Conservation (phyloP, 768 basidiomycete species). For the Suillus alpinus region DNA sequence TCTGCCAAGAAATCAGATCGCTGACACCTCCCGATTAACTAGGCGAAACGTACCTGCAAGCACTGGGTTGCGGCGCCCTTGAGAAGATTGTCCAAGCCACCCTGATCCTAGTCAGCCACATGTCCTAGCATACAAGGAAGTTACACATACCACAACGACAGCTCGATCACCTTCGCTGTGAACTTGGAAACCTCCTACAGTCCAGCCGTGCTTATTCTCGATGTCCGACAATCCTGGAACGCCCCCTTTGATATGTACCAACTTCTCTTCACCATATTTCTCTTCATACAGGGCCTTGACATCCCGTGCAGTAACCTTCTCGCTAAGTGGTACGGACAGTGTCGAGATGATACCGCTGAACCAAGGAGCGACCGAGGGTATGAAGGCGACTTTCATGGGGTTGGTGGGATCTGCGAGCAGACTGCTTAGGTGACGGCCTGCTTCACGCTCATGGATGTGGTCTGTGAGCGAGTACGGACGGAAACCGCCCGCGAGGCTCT, state of each 20-base stretch:
- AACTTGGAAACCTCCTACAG: constrained; percentile 90
- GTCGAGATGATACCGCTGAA: constrained; percentile 95
- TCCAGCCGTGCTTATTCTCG: constrained; percentile 84
- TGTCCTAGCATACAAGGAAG: constrained; percentile 2
- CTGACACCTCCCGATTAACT: not conserved
- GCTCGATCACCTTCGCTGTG: constrained; percentile 86
- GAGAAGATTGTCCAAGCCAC: constrained; percentile 92
- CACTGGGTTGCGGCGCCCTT: constrained; percentile 99
- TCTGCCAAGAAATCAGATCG: constrained; percentile 44
- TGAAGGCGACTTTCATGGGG: constrained; percentile 69
- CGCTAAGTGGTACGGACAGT: constrained; percentile 74
- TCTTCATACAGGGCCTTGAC: constrained; percentile 72
- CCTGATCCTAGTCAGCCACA: constrained; percentile 41
- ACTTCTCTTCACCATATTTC: constrained; percentile 71
- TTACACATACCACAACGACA: constrained; percentile 78
- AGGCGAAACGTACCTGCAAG: constrained; percentile 67
- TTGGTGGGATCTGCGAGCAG: constrained; percentile 41
- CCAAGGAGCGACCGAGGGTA: constrained; percentile 88
- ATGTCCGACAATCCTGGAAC: constrained; percentile 76
- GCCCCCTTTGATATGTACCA: constrained; percentile 64
- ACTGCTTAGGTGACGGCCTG: constrained; percentile 74
- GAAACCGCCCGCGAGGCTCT: constrained; percentile 71
- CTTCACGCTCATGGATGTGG: constrained; percentile 98
- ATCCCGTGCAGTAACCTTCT: constrained; percentile 66
- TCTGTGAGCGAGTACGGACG: constrained; percentile 90